Evolutionary conservation across 139 green algal species (phyloP), one percentile per base, ranked within the genome.

Genomic region (Chlamydomonas sp.): DNA sequence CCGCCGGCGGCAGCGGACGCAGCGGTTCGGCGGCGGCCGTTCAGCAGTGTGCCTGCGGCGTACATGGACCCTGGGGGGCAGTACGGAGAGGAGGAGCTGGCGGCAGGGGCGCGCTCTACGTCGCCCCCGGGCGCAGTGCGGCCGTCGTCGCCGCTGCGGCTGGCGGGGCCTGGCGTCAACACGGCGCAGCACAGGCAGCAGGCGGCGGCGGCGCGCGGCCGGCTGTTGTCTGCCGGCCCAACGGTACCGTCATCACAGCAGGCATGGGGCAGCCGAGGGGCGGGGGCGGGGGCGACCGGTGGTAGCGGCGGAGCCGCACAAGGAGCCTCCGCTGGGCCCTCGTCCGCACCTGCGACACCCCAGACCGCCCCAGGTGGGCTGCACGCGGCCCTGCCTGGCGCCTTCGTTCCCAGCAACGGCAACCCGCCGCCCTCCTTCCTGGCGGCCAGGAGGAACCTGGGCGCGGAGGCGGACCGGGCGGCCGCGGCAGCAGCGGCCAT

Each of bases 181-280:
- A 77, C 80, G 5, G 80, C 80, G 16, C 4, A 31, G 58, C 61
- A 86, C 60, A 5, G 80, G 58, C 80, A 86, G 68, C 59, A 78
- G 49, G 80, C 80, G 80, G 80, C 80, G 80, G 80, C 80, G 80
- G 80, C 80, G 67, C 69, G 80, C 1, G 80, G 80, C 4, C 31
- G 31, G 31, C 31, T 49, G 31, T 49, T 49, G 31, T 49, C 31
- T 49, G 31, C 31, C 31, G 31, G 31, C 31, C 31, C 31, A 49
- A 49, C 31, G n/a, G n/a, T n/a, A n/a, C n/a, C n/a, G 80, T 6
- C 5, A 67, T 66, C 5, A 67, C 57, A 2, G 66, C 16, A 6
- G 20, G 5, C 2, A 4, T 3, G 6, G 67, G 9, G 9, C 6
- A 17, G 9, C 14, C n/a, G 1, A n/a, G 63, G 9, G 63, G 63